Base-by-base conservation (phyloP, 2,329 filamentous ascomycete genomes). In the Purpureocillium takamizusanense region DNA sequence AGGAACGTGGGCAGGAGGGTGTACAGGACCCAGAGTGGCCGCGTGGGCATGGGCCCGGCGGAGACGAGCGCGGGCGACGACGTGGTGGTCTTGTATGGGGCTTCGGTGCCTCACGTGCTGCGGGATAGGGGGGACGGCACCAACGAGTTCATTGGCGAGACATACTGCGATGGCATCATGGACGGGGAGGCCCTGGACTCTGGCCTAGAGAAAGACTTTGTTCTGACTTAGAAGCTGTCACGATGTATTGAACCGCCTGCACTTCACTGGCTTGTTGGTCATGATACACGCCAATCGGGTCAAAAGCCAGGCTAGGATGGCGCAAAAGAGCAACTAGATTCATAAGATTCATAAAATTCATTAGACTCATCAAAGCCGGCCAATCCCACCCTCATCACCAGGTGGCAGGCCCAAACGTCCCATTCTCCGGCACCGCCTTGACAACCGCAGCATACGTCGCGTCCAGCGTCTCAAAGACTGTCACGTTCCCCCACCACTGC, bases 401-500 rank as follows among this genome's bases (percentile, higher is more conserved):
- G 3, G 42, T 50, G 21, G 36, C 40, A 2, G 59, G 58, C 4
- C 59, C 59, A 46, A 63, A 59, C 5, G 42, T 56, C 32, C 50
- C 43, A 12, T 46, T 47, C 11, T 42, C 42, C 4, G 46, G 40
- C 23, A 57, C 48, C 10, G 33, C 46, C 33, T 47, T 46, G 23
- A 53, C 42, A 17, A 55, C 42, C 13, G 49, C 50, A 9, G 40
- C 35, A 29, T 43, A 41, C 27, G 36, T 40, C 23, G 46, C 47
- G 37, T 53, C 63, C 38, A 55, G 40, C 7, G 61, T 66, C 45
- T 60, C 56, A 39, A 46, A 59, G 7, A 57, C 57, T 42, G 48
- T 61, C 46, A 78, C 78, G 49, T 78, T 81, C 28, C 73, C 62
- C 62, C 61, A 66, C 62, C 62, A 66, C 34, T 61, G 56, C 15